These are phyloP conservation scores for Blastocystis sp. DNA, from an alignment of 352 stramenopile genomes.

Conservation along the genomic window DNA sequence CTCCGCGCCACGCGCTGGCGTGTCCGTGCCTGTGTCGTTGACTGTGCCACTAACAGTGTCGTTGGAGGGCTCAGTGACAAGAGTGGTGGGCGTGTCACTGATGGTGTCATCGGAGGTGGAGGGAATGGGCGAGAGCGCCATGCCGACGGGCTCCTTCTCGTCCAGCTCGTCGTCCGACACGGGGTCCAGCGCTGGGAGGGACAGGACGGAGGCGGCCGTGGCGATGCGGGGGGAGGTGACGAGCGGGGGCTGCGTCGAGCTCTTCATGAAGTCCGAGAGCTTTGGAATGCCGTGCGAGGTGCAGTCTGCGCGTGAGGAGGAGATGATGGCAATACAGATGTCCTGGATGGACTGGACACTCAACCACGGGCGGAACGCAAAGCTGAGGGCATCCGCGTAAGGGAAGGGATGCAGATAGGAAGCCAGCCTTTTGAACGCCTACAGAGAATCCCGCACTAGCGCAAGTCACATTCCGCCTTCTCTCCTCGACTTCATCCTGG, in stretches of 20 bases:
- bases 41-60: background rate
- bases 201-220: background rate
- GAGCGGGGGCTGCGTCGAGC: background rate
- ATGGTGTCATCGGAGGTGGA: background rate
- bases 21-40: background rate
- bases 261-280: background rate
- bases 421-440: background rate
- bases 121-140: background rate
- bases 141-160: background rate
- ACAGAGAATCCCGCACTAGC: background rate
- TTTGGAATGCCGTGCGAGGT: background rate
- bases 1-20: background rate
- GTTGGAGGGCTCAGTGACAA: background rate
- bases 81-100: background rate
- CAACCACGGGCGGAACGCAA: background rate
- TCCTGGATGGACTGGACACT: background rate
- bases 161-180: background rate
- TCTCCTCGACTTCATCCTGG: background rate
- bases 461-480: background rate
- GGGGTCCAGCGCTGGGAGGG: constrained; percentile 6
- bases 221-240: background rate
- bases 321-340: background rate
- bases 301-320: background rate
- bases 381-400: background rate
- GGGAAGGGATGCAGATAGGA: background rate